These are phyloP conservation scores for Suhomyces ambrosiae DNA, from an alignment of 1,139 yeast genomes.

Conservation along the genomic window DNA sequence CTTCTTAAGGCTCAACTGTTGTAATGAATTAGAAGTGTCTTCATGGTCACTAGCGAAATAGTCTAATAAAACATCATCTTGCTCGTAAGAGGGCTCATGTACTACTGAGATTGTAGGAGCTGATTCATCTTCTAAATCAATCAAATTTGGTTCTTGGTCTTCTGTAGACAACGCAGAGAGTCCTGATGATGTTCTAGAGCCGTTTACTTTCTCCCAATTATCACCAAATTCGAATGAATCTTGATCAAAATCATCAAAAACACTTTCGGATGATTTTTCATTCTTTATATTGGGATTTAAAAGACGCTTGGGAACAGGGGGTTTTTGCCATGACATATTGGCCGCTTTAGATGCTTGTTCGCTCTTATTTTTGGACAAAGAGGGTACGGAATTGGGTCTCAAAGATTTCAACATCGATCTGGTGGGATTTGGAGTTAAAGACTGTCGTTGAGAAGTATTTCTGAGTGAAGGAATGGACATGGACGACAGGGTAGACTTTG, in stretches of 20 bases:
- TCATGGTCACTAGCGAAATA: conserved; percentile 13
- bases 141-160: conserved; percentile 27
- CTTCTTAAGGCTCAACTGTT: conserved; percentile 23
- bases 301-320: conserved; percentile 14
- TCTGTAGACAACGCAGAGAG: conserved; percentile 12
- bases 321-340: conserved; percentile 42
- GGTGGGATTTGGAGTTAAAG: conserved; percentile 10
- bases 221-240: conserved; percentile 23
- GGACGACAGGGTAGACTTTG: conserved; percentile 12
- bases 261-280: conserved; percentile 22
- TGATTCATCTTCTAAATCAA: conserved; percentile 39
- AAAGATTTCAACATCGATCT: conserved; percentile 42
- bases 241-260: conserved; percentile 53
- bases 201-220: conserved; percentile 33
- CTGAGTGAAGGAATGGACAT: conserved; percentile 34
- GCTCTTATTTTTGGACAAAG: conserved; percentile 20
- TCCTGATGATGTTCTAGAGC: conserved; percentile 14
- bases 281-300: conserved; percentile 20
- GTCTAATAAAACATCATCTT: conserved; percentile 17
- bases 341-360: conserved; percentile 48
- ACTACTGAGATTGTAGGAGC: conserved; percentile 1
- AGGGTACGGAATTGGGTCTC: conserved; percentile 24
- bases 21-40: conserved; percentile 16
- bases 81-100: conserved; percentile 1
- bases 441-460: conserved; percentile 15